Evolutionary conservation across 768 basidiomycete genomes (phyloP), one percentile per base, ranked within the genome.

Genomic region (Chlorophyllum brunneum): DNA sequence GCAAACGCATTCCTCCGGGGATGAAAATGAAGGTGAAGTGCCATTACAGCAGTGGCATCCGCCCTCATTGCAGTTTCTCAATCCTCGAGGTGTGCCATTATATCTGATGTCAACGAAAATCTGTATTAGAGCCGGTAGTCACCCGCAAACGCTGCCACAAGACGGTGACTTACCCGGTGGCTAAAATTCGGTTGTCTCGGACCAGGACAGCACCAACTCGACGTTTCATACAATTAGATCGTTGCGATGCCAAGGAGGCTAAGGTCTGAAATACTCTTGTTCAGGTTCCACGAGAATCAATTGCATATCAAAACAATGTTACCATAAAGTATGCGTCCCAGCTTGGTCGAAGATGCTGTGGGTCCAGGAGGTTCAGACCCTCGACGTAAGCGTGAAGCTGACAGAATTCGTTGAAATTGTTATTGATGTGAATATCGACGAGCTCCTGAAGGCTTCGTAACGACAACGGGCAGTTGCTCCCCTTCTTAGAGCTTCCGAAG

Each of bases 291-390:
- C 22, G n/a, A n/a, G n/a, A n/a, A n/a, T n/a, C n/a, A n/a, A 15
- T 13, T 27, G 9, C 9, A 29, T 10, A 40, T 31, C 31, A 20
- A n/a, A 26, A 20, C 1, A 42, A 52, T 51, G 77, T 54, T 54
- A 88, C 92, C 95, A 98, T 98, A 67, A 98, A 98, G 68, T 98
- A 98, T 0, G 85, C 82, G 65, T 98, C 95, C 95, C 95, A 98
- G 13, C 80, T 78, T 2, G 95, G 95, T 41, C 95, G 76, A 24
- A 97, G 68, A 50, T 91, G 81, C 59, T 89, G 84, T 1, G 78
- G 69, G 62, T 94, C 78, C 29, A 84, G 62, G 5, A 98, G 66
- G 63, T 95, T 74, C 34, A 95, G 59, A 2, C 70, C 63, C 54
- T 88, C 84, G 8, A 98, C 70, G 61, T 95, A 73, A 10, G 62